Percentiles rank a stretch among this genome's conserved stretches.
These are phyloP conservation scores for Raddia distichophylla DNA, from an alignment of 176 grass and related monocot species.

Conservation along the genomic window DNA sequence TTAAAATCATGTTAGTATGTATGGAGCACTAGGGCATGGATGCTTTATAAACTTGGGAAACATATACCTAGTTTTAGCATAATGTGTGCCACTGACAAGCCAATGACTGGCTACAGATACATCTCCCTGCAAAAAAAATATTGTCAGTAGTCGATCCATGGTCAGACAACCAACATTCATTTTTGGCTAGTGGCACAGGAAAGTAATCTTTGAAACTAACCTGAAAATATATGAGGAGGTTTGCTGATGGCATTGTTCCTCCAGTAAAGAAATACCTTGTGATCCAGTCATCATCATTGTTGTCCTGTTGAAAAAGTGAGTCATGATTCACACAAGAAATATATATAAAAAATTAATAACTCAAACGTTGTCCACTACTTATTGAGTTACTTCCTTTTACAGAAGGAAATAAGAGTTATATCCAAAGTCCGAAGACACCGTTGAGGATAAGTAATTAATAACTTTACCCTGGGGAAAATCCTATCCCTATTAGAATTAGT, in stretches of 20 bases:
- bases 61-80: slow-evolving; percentile 83
- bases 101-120: slow-evolving; percentile 78
- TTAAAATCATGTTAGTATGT: not conserved
- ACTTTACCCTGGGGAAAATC: not conserved
- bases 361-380: not conserved
- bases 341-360: slow-evolving; percentile 23
- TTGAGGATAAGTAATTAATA: not conserved
- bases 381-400: not conserved
- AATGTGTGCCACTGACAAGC: slow-evolving; percentile 86
- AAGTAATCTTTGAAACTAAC: slow-evolving; percentile 33
- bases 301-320: slow-evolving; percentile 63
- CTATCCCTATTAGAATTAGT: not conserved
- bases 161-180: not conserved
- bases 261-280: slow-evolving; percentile 97
- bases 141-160: not conserved
- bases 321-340: not conserved
- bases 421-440: not conserved
- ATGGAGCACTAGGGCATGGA: not conserved
- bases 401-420: not conserved
- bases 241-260: slow-evolving; percentile 91
- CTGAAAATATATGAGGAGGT: slow-evolving; percentile 97
- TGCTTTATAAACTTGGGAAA: not conserved
- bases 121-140: slow-evolving; percentile 62
- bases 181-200: not conserved
- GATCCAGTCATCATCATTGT: slow-evolving; percentile 98